Evolutionary conservation across 768 basidiomycete species (phyloP).

Genomic region (Mycena rebaudengoi): DNA sequence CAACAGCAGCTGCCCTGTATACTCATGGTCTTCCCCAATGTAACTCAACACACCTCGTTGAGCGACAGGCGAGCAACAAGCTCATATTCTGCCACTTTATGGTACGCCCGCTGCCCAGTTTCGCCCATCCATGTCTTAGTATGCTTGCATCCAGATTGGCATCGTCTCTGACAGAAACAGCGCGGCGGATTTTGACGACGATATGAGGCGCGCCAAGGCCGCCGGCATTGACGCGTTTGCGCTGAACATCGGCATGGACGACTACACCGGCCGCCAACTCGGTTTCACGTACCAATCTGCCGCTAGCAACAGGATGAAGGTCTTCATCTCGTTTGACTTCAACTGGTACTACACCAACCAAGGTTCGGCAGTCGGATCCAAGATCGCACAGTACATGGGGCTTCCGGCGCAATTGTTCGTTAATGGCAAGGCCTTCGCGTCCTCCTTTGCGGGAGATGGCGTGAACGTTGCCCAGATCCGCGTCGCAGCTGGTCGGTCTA

Average conservation of each 20-base stretch:
- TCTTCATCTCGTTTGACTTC: slow-evolving; percentile 51
- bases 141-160: slow-evolving; percentile 19
- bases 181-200: slow-evolving; percentile 24
- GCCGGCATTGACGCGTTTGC: slow-evolving; percentile 51
- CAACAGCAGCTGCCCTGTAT: not conserved
- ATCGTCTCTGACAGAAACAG: slow-evolving; percentile 23
- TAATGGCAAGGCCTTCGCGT: slow-evolving; percentile 48
- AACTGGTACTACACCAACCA: slow-evolving; percentile 31
- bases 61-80: not conserved
- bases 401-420: slow-evolving; percentile 49
- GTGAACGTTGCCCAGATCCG: slow-evolving; percentile 18
- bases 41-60: not conserved
- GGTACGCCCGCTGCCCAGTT: too few relatives aligned
- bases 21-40: not conserved
- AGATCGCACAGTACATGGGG: slow-evolving; percentile 46
- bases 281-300: slow-evolving; percentile 49
- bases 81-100: slow-evolving; percentile 29
- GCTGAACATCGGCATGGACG: slow-evolving; percentile 52
- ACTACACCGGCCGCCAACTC: slow-evolving; percentile 45
- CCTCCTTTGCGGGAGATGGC: slow-evolving; percentile 56
- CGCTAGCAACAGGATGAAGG: slow-evolving; percentile 33
- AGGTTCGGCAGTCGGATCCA: slow-evolving; percentile 41
- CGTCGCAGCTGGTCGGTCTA: slow-evolving; percentile 11
- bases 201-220: slow-evolving; percentile 30
- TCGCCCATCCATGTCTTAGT: too few relatives aligned